Conservation (phyloP, 2,329 filamentous ascomycete genomes). For the Trichophyton verrucosum region DNA sequence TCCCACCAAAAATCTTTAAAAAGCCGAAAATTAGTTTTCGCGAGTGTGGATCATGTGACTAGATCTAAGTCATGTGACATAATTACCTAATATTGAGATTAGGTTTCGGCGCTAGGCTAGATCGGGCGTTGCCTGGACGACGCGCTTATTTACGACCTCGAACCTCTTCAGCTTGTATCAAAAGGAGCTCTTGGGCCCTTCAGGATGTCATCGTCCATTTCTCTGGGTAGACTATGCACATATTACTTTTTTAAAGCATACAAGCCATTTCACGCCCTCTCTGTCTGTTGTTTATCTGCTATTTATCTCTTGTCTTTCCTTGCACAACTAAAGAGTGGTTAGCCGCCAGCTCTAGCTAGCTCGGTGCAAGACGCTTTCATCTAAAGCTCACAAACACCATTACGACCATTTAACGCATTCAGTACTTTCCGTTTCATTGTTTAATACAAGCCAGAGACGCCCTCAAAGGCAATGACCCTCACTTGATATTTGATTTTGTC, state of each 20-base stretch:
- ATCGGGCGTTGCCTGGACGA: conserved; percentile 13
- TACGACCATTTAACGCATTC: neutral
- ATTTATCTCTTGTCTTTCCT: neutral
- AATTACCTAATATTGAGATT: neutral
- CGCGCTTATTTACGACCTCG: conserved; percentile 11
- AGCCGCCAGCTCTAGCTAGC: neutral
- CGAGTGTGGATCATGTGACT: conserved; percentile 24
- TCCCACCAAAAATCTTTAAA: neutral
- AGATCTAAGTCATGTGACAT: neutral
- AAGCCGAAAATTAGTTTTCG: conserved; percentile 12
- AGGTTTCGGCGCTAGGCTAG: conserved; percentile 8
- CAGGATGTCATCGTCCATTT: neutral
- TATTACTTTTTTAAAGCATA: conserved; percentile 1
- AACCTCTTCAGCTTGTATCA: neutral
- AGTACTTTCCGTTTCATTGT: neutral
- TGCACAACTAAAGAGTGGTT: neutral
- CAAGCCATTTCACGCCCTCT: neutral
- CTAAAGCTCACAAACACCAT: neutral
- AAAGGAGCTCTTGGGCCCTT: neutral
- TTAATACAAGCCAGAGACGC: neutral
- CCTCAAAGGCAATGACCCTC: conserved; percentile 1
- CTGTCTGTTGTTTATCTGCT: neutral
- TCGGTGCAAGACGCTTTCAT: neutral
- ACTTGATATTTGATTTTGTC: neutral
- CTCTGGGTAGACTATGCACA: neutral